Conservation (phyloP, 257 asterid genomes). For the Cynanchum wilfordii region DNA sequence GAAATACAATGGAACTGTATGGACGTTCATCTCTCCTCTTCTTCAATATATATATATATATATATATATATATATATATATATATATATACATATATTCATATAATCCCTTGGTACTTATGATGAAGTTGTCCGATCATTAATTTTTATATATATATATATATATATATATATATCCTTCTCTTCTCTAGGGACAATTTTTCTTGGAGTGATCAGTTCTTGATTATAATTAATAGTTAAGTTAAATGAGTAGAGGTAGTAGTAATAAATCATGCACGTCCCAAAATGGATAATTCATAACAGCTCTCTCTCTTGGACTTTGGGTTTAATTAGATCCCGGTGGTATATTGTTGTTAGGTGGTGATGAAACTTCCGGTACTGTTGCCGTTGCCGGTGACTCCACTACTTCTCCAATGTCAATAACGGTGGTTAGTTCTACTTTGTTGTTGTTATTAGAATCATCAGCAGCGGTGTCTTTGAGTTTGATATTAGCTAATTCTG, state of each 20-base stretch:
- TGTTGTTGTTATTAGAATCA: background rate
- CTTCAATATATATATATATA: too few relatives aligned
- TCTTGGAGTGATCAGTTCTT: background rate
- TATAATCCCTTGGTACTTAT: too few relatives aligned
- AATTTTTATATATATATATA: too few relatives aligned
- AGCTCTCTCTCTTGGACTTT: background rate
- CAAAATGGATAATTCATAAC: background rate
- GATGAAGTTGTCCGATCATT: too few relatives aligned
- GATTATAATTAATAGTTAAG: background rate
- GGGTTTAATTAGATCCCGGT: background rate
- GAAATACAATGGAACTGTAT: too few relatives aligned
- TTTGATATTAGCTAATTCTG: conserved; percentile 2
- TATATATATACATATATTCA: too few relatives aligned
- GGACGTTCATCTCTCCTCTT: too few relatives aligned
- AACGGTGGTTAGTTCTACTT: background rate
- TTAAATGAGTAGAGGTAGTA: background rate
- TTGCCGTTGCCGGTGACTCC: background rate
- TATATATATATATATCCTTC: too few relatives aligned
- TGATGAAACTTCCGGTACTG: background rate
- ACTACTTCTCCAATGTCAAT: background rate
- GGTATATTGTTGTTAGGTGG: background rate
- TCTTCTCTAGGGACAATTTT: too few relatives aligned
- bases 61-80: too few relatives aligned
- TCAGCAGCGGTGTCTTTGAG: background rate
- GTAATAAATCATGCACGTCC: background rate